Percentiles rank a stretch among this genome's conserved stretches.
phyloP scores from a whole-genome alignment of 805 yeast species.

The Komagataella mondaviorum region DNA sequence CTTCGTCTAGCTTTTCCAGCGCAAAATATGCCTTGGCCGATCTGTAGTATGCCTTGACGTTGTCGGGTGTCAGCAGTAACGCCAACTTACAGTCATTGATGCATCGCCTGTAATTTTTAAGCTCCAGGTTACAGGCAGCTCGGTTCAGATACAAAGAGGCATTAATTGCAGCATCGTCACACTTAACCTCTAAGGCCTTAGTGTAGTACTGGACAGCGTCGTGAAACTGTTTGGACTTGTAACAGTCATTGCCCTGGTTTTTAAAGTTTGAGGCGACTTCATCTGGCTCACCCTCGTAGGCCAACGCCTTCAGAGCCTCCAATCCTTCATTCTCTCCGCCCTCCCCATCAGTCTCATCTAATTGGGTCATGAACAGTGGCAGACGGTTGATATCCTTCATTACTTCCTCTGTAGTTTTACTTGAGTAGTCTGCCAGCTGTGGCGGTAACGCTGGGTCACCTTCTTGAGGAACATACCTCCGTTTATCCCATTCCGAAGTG shows the following conservation, averaged over 20 bases:
- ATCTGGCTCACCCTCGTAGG: conserved; percentile 91
- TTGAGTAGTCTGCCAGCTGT: conserved; percentile 50
- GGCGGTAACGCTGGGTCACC: conserved; percentile 75
- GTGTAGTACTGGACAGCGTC: conserved; percentile 72
- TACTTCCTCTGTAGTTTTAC: conserved; percentile 64
- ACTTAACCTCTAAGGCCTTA: conserved; percentile 63
- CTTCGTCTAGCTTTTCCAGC: conserved; percentile 60
- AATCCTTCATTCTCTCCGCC: conserved; percentile 64
- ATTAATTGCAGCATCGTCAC: conserved; percentile 40
- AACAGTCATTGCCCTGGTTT: conserved; percentile 86
- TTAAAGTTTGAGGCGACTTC: conserved; percentile 86
- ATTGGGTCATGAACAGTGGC: conserved; percentile 89
- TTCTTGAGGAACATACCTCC: conserved; percentile 15
- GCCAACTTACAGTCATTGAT: conserved; percentile 77
- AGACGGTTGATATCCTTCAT: conserved; percentile 65
- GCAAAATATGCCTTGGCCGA: conserved; percentile 70
- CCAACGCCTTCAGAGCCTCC: conserved; percentile 84
- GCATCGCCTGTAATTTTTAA: conserved; percentile 74
- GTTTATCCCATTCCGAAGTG: conserved; percentile 16
- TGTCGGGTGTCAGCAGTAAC: conserved; percentile 48
- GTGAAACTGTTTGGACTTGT: conserved; percentile 52
- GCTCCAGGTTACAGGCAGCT: conserved; percentile 83
- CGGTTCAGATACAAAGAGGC: conserved; percentile 64
- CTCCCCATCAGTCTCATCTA: conserved; percentile 64
- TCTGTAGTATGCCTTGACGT: conserved; percentile 75